Evolutionary conservation across 768 basidiomycete species (phyloP), one percentile per base, ranked within the genome.

Genomic region (Aureoboletus auriporus): DNA sequence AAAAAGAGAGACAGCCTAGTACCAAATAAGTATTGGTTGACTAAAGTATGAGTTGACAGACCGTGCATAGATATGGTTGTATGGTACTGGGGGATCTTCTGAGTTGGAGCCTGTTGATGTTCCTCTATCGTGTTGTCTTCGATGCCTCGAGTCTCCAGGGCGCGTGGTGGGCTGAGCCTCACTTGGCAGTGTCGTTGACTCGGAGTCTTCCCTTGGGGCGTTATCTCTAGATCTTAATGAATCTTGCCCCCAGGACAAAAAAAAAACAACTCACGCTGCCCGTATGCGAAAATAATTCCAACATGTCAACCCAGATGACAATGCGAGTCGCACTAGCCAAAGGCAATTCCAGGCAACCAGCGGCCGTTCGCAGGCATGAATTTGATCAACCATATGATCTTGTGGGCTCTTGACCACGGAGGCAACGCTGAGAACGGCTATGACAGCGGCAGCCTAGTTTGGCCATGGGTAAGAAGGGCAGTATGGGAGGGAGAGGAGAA

Each of bases 271-370:
- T 56, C 48, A 69, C 67, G 51, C 55, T 39, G 56, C 72, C 64
- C 57, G 75, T 60, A 54, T 52, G 33, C 63, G 61, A 20, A 57
- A 40, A 23, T 73, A 87, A 36, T 76, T 75, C 84, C 84, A 86
- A 51, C 75, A 74, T 2, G 78, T 70, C 44, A 86, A 57, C 26
- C 59, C 55, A 33, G 73, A 69, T 8, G 79, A 77, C 31, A 85
- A 56, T 10, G 71, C 60, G 2, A 77, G 76, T 44, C 82, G 72
- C 16, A 74, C 68, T 23, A 82, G 62, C 86, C 86, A 88, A 5
- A 88, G 67, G 31, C 74, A 71, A 44, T 82, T 76, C 86, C 85
- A 88, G 2, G 72, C 67, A 6, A 86, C 86, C 23, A 88, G 63
- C 8, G 86, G 85, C 14, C 79, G 74, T 38, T 72, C 72, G 54